Conservation (phyloP, 1,139 yeast species). For the Hansenula lynferdii region DNA sequence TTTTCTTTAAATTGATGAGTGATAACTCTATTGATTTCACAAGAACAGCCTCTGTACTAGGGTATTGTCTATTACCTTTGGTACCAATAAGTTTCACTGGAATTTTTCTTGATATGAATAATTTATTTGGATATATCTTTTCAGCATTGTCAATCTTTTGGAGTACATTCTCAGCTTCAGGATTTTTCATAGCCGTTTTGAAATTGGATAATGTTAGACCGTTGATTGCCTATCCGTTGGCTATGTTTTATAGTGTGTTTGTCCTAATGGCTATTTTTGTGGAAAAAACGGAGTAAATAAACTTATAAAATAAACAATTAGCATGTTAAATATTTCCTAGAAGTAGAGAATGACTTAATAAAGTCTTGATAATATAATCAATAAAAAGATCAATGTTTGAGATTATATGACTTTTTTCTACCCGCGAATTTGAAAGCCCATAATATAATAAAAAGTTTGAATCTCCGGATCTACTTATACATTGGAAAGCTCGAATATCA, state of each 20-base stretch:
- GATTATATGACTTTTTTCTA: no score
- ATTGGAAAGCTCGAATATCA: not conserved
- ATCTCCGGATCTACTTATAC: no score
- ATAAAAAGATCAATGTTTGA: no score
- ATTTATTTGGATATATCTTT: constrained; percentile 64
- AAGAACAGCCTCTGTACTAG: constrained; percentile 86
- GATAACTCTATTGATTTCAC: constrained; percentile 52
- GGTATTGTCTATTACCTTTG: constrained; percentile 89
- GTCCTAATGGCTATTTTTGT: constrained; percentile 95
- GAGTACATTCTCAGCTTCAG: constrained; percentile 95
- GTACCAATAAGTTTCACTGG: constrained; percentile 72
- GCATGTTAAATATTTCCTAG: no score
- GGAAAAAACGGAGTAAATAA: constrained; percentile 15
- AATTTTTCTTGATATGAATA: constrained; percentile 65
- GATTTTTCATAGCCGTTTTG: constrained; percentile 83
- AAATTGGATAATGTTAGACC: constrained; percentile 83
- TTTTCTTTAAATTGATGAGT: constrained; percentile 77
- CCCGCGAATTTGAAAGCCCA: not conserved
- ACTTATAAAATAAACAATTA: no score
- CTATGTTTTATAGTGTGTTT: constrained; percentile 88
- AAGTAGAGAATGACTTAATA: no score
- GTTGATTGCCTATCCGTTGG: constrained; percentile 89
- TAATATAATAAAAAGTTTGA: no score
- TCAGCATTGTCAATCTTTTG: constrained; percentile 75
- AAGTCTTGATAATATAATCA: no score